Evolutionary conservation across 305 asterid species (phyloP).

Genomic region (Solanum hybrid): DNA sequence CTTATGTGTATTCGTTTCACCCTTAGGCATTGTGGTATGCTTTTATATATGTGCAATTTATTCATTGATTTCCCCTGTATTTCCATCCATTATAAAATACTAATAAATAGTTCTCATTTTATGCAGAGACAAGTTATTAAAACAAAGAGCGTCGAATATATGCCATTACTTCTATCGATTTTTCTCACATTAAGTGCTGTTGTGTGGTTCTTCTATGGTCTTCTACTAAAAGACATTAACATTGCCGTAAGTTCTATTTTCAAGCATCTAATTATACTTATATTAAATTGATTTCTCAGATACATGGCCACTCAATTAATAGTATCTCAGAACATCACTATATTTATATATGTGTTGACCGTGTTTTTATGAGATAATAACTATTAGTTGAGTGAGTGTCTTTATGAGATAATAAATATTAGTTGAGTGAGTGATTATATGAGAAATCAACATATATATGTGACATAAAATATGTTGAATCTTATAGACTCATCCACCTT

Average conservation of each 20-base stretch:
- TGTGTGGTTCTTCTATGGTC: slow-evolving; percentile 74
- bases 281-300: not conserved
- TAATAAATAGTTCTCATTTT: not conserved
- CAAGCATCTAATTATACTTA: not conserved
- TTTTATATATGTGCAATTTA: not conserved
- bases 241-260: slow-evolving; percentile 48
- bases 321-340: not conserved
- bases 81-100: not conserved
- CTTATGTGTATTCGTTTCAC: slow-evolving; percentile 59
- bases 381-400: no score
- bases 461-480: not conserved
- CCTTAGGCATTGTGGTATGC: slow-evolving; percentile 53
- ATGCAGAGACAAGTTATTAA: slow-evolving; percentile 58
- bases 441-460: not conserved
- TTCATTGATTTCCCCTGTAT: not conserved
- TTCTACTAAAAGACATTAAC: slow-evolving; percentile 46
- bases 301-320: no score
- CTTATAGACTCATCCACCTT: not conserved
- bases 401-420: no score
- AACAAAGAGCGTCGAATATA: slow-evolving; percentile 58
- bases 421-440: no score
- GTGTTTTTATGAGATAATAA: no score
- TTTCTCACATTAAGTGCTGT: slow-evolving; percentile 72
- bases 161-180: slow-evolving; percentile 60
- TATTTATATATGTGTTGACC: not conserved